A percentile compares a stretch with the other conserved stretches of the same genome.
Conservation (phyloP, 2,329 filamentous ascomycete genomes). For the Aspergillus ochraceoroseus region DNA sequence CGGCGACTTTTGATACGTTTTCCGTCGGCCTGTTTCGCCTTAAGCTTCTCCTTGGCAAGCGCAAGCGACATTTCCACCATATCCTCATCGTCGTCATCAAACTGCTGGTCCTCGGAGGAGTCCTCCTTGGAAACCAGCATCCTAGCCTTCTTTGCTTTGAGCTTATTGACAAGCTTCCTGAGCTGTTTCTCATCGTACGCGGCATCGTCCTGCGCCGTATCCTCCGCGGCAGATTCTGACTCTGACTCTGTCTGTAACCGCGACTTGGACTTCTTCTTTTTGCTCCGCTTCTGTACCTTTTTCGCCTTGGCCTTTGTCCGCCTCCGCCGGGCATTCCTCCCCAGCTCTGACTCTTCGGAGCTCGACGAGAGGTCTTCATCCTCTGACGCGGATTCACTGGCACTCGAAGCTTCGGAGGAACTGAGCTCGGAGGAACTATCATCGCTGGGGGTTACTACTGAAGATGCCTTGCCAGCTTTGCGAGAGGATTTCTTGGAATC, state of each 20-base stretch:
- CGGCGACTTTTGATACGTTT: slow-evolving; percentile 17
- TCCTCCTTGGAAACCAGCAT: slow-evolving; percentile 26
- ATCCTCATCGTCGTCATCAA: slow-evolving; percentile 30
- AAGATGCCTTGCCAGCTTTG: slow-evolving; percentile 19
- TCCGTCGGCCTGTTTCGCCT: slow-evolving; percentile 19
- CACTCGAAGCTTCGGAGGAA: slow-evolving; percentile 21
- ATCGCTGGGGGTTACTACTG: slow-evolving; percentile 21
- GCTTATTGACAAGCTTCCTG: slow-evolving; percentile 29
- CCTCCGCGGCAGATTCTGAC: slow-evolving; percentile 29
- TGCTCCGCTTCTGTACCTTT: slow-evolving; percentile 27
- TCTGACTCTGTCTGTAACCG: slow-evolving; percentile 24
- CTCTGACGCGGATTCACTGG: slow-evolving; percentile 19
- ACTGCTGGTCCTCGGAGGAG: slow-evolving; percentile 31
- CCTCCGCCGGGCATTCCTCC: slow-evolving; percentile 33
- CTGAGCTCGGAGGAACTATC: slow-evolving; percentile 22
- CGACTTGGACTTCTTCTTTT: slow-evolving; percentile 39
- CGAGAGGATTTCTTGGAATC: slow-evolving; percentile 25
- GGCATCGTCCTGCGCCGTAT: slow-evolving; percentile 24
- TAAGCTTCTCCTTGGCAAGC: slow-evolving; percentile 24
- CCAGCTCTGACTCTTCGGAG: slow-evolving; percentile 23
- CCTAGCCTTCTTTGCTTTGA: slow-evolving; percentile 37
- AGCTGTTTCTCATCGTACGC: slow-evolving; percentile 31
- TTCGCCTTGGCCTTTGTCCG: slow-evolving; percentile 36
- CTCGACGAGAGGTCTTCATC: slow-evolving; percentile 16
- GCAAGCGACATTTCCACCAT: slow-evolving; percentile 24